These are phyloP conservation scores for Ceratobasidium sp. DNA, from an alignment of 1,284 basidiomycete genomes.

Conservation along the genomic window DNA sequence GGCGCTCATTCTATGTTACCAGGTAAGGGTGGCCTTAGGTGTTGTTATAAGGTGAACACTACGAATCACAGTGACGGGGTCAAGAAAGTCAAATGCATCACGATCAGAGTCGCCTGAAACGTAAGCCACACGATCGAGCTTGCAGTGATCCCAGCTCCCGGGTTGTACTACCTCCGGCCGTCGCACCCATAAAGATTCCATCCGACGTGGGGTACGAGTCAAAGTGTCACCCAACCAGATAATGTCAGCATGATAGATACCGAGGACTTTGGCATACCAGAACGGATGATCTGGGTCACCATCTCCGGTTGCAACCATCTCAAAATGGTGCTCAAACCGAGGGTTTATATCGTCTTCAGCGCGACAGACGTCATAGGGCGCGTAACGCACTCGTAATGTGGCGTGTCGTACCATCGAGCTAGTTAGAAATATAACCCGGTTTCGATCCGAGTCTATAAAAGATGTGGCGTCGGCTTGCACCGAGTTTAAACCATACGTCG, in stretches of 20 bases:
- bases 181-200: conserved; percentile 54
- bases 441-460: too few species aligned
- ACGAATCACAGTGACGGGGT: conserved; percentile 52
- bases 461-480: too few species aligned
- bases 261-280: conserved; percentile 49
- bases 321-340: neutral
- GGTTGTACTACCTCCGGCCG: neutral
- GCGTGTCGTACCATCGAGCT: neutral
- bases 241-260: conserved; percentile 47
- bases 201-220: neutral
- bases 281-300: conserved; percentile 26
- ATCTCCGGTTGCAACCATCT: neutral
- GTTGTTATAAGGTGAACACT: too few species aligned
- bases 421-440: too few species aligned
- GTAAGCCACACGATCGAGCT: neutral
- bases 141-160: neutral
- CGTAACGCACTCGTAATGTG: conserved; percentile 2
- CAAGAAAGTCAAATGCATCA: conserved; percentile 52
- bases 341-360: conserved; percentile 27
- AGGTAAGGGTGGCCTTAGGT: too few species aligned
- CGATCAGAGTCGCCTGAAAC: neutral
- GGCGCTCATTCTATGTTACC: too few species aligned
- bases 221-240: neutral
- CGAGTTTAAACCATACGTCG: too few species aligned
- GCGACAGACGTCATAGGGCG: conserved; percentile 29